phyloP scores from a whole-genome alignment of 129 eudicot genomes.

The Cynara cardunculus region DNA sequence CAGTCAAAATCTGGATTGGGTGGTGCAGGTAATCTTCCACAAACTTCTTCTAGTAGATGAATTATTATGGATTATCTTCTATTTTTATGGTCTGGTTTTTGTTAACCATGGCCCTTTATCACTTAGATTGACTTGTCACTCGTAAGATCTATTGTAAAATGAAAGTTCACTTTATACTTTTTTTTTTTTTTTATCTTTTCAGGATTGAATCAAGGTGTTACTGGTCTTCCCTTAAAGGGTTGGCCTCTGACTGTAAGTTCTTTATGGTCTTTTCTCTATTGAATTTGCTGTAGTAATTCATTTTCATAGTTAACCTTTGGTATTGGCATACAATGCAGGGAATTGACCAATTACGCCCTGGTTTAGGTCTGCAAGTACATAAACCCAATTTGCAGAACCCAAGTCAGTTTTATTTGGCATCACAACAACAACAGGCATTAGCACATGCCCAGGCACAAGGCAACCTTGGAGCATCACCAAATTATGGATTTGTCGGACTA shows the following conservation, averaged over 20 bases:
- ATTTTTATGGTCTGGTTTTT: background rate
- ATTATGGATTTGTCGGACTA: conserved; percentile 79
- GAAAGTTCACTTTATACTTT: background rate
- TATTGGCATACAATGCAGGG: conserved; percentile 46
- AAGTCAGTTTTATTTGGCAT: conserved; percentile 82
- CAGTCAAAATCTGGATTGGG: conserved; percentile 96
- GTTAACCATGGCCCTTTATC: conserved; percentile 1
- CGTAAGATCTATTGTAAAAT: background rate
- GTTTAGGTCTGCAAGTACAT: conserved; percentile 71
- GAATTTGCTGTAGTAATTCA: background rate
- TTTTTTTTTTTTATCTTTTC: background rate
- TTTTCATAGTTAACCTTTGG: conserved; percentile 9
- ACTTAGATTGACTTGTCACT: background rate
- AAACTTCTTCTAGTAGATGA: conserved; percentile 17
- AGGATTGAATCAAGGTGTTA: conserved; percentile 81
- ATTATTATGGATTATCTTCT: background rate
- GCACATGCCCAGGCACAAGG: conserved; percentile 93
- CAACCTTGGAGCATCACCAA: conserved; percentile 59
- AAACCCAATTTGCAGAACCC: conserved; percentile 72
- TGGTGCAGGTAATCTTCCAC: conserved; percentile 55
- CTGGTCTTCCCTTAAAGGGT: conserved; percentile 91
- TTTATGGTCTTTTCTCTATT: background rate
- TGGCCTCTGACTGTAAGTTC: conserved; percentile 96
- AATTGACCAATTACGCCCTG: conserved; percentile 74
- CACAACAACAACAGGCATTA: conserved; percentile 83